These are phyloP conservation scores for Aspergillus campestris DNA, from an alignment of 495 filamentous ascomycete species.

Conservation along the genomic window DNA sequence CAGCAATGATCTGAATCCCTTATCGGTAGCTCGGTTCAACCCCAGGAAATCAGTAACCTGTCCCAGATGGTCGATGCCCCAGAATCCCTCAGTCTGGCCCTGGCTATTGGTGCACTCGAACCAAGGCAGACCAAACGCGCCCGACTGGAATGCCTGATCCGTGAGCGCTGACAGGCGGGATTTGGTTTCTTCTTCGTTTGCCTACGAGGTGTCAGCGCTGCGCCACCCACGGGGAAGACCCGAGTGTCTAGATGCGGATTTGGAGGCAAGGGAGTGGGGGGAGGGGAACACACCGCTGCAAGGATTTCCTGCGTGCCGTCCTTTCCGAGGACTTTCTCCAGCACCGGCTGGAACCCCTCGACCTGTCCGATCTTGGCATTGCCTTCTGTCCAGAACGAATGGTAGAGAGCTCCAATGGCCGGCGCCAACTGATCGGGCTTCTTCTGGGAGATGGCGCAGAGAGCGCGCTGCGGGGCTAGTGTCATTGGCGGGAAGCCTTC, in stretches of 20 bases:
- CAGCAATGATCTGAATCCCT: constrained; percentile 22
- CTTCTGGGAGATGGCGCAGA: constrained; percentile 30
- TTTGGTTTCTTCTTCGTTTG: constrained; percentile 44
- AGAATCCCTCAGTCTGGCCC: constrained; percentile 56
- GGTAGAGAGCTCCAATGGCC: constrained; percentile 43
- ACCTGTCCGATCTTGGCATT: constrained; percentile 38
- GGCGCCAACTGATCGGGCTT: constrained; percentile 34
- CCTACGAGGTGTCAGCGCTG: constrained; percentile 15
- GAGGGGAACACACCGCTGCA: constrained; percentile 19
- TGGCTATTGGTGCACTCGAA: constrained; percentile 52
- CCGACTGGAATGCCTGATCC: constrained; percentile 46
- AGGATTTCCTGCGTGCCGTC: constrained; percentile 34
- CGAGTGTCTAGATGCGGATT: background rate
- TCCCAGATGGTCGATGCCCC: constrained; percentile 62
- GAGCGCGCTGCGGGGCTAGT: constrained; percentile 40
- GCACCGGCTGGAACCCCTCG: constrained; percentile 36
- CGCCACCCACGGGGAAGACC: no score
- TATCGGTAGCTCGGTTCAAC: constrained; percentile 32
- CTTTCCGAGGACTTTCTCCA: constrained; percentile 45
- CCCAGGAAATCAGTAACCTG: constrained; percentile 56
- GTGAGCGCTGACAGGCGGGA: constrained; percentile 45
- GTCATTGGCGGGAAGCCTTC: constrained; percentile 54
- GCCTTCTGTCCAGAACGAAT: constrained; percentile 50
- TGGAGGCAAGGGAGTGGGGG: background rate
- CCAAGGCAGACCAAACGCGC: constrained; percentile 69